These are phyloP conservation scores for Meyerozyma elateridarum DNA, from an alignment of 1,139 yeast genomes.

Conservation along the genomic window DNA sequence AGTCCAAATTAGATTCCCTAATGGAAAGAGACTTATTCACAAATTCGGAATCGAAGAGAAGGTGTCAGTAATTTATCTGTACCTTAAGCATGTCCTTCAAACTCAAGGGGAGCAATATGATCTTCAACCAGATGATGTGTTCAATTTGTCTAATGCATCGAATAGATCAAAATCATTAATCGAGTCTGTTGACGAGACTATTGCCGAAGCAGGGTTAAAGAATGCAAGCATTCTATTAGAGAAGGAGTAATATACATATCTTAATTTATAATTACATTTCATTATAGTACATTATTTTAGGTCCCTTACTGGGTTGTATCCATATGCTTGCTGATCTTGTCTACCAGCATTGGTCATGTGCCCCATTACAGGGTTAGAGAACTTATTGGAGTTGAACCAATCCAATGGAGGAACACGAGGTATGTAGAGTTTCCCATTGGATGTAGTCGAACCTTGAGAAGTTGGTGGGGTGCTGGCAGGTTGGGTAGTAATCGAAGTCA, in stretches of 20 bases:
- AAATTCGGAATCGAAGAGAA: conserved; percentile 54
- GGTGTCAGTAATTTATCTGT: conserved; percentile 37
- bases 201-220: conserved; percentile 73
- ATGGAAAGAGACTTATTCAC: conserved; percentile 78
- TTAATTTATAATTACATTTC: background rate
- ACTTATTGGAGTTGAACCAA: conserved; percentile 2
- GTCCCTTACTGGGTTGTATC: too few relatives aligned
- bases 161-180: conserved; percentile 64
- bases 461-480: too few relatives aligned
- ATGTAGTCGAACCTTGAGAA: background rate
- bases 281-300: too few relatives aligned
- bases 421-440: background rate
- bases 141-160: conserved; percentile 54
- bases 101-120: conserved; percentile 45
- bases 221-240: conserved; percentile 82
- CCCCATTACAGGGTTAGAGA: too few relatives aligned
- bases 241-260: conserved; percentile 14
- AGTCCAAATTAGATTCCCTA: conserved; percentile 82
- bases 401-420: conserved; percentile 2
- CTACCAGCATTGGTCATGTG: too few relatives aligned
- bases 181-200: conserved; percentile 51
- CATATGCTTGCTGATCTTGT: too few relatives aligned
- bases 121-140: conserved; percentile 32
- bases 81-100: conserved; percentile 57
- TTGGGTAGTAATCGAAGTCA: too few relatives aligned